Conservation (phyloP, 371 early-diverging fungal species). For the Actinomortierella wolfii region DNA sequence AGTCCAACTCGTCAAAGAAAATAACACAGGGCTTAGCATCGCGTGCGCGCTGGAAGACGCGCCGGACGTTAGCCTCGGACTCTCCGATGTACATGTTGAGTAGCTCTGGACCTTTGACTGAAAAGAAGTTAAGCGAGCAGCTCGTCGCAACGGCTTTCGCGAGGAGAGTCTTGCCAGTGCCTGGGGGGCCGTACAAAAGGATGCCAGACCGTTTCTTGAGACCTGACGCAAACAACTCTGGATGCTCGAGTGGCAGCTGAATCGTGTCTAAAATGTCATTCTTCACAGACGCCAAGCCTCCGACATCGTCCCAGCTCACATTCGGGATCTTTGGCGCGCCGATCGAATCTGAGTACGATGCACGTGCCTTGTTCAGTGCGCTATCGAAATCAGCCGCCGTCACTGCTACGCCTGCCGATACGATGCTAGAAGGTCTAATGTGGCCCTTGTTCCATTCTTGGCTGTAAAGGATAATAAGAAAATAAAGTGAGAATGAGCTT, state of each 20-base stretch:
- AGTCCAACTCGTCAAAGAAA: constrained; percentile 99
- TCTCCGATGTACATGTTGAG: constrained; percentile 97
- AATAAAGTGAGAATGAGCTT: background rate
- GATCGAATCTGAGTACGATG: constrained; percentile 87
- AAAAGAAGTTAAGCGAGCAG: constrained; percentile 96
- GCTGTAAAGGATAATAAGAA: constrained; percentile 1
- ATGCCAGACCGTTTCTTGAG: constrained; percentile 97
- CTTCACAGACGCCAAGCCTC: constrained; percentile 97
- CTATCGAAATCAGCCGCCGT: constrained; percentile 78
- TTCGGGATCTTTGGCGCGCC: constrained; percentile 97
- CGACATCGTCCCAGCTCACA: constrained; percentile 99
- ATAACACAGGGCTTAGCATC: constrained; percentile 99
- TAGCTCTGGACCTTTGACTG: constrained; percentile 99
- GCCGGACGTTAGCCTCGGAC: constrained; percentile 95
- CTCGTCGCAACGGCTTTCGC: constrained; percentile 99
- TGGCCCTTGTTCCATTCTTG: constrained; percentile 34
- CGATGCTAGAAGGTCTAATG: constrained; percentile 56
- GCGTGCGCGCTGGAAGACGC: constrained; percentile 97
- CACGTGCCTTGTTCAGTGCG: constrained; percentile 81
- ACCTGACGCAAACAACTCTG: constrained; percentile 96
- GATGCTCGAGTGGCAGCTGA: constrained; percentile 96
- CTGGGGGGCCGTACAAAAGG: constrained; percentile 97
- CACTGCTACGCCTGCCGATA: constrained; percentile 72
- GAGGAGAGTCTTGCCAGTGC: constrained; percentile 98
- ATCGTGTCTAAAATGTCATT: constrained; percentile 98